Conservation (phyloP, 805 yeast genomes). For the Diddensiella caesifluorescens region DNA sequence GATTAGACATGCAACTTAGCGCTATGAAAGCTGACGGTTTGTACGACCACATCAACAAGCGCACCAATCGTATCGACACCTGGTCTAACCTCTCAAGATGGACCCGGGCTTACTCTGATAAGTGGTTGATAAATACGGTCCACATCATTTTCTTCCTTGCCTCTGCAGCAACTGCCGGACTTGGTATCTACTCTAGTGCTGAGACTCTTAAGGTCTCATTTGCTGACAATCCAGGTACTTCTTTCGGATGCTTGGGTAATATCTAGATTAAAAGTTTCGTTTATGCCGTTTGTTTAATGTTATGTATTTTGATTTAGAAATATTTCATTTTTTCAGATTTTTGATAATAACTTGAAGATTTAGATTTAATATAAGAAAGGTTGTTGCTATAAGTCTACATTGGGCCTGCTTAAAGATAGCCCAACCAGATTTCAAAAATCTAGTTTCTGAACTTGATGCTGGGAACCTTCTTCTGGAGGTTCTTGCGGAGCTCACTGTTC, state of each 20-base stretch:
- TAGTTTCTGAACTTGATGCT: neutral
- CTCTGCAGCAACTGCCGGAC: slow-evolving; percentile 30
- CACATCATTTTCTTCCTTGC: slow-evolving; percentile 30
- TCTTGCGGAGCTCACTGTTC: neutral
- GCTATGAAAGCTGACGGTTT: slow-evolving; percentile 30
- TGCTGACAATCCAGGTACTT: slow-evolving; percentile 12
- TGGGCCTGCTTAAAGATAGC: neutral
- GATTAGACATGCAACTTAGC: slow-evolving; percentile 24
- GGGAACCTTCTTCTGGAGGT: slow-evolving; percentile 1
- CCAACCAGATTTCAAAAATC: neutral
- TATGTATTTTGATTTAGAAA: neutral
- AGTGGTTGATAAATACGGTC: slow-evolving; percentile 23
- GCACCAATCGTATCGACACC: slow-evolving; percentile 24
- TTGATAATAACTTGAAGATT: too few relatives aligned
- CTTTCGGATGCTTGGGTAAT: slow-evolving; percentile 21
- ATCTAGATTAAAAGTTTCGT: slow-evolving; percentile 4
- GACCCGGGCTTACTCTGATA: slow-evolving; percentile 29
- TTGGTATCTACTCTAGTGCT: slow-evolving; percentile 29
- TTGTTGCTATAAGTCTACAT: too few relatives aligned
- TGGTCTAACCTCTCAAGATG: slow-evolving; percentile 35
- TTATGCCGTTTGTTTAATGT: neutral
- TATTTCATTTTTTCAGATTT: neutral
- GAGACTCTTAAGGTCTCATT: slow-evolving; percentile 19
- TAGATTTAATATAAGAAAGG: neutral
- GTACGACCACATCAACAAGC: slow-evolving; percentile 22